These are phyloP conservation scores for Arabis alpina DNA, from an alignment of 345 rosid species.

Conservation along the genomic window DNA sequence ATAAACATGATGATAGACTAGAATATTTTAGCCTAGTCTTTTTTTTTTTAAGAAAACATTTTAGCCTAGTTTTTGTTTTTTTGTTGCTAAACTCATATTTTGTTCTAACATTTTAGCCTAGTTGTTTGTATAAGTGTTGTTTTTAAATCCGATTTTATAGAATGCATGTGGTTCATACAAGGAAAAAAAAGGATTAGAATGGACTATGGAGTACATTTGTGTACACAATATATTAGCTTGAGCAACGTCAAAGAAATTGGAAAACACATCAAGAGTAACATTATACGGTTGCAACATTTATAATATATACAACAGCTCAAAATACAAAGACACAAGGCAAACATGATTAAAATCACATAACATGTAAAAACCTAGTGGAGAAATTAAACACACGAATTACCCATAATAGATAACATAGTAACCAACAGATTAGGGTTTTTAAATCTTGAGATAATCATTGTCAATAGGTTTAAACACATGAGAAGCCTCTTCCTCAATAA, in stretches of 20 bases:
- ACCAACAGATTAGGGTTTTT: neutral
- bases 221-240: slow-evolving; percentile 7
- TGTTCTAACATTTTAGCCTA: too few species aligned
- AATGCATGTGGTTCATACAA: too few species aligned
- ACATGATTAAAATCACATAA: slow-evolving; percentile 12
- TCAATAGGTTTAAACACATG: slow-evolving; percentile 51
- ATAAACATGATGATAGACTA: too few species aligned
- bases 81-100: too few species aligned
- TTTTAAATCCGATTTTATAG: too few species aligned
- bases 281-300: slow-evolving; percentile 8
- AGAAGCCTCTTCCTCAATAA: slow-evolving; percentile 49
- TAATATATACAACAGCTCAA: slow-evolving; percentile 2
- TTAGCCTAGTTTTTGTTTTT: too few species aligned
- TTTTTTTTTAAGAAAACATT: too few species aligned
- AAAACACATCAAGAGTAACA: slow-evolving; percentile 8
- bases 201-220: too few species aligned
- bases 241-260: slow-evolving; percentile 7
- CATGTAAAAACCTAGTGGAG: neutral
- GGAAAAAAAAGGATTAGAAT: too few species aligned
- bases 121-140: too few species aligned
- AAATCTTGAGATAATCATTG: slow-evolving; percentile 45
- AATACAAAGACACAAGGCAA: slow-evolving; percentile 21
- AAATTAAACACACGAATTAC: slow-evolving; percentile 8
- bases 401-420: neutral
- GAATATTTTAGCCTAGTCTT: too few species aligned